Evolutionary conservation across 2,329 filamentous ascomycete genomes (phyloP), one percentile per base, ranked within the genome.

Genomic region (Allantophomopsis cytisporea): DNA sequence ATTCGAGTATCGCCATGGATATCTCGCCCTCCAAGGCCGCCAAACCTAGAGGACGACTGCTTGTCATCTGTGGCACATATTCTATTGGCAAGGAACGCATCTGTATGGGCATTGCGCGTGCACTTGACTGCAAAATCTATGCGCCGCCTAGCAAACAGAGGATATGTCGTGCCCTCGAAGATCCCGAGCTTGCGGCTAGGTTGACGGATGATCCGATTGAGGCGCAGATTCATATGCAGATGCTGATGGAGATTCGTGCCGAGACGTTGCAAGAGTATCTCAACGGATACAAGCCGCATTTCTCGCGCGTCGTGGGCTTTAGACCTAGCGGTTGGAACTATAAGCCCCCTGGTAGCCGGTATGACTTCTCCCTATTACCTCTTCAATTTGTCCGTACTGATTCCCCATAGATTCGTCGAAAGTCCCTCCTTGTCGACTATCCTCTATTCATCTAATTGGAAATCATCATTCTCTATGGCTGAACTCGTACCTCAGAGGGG

Each of bases 81-180:
- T 93, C 83, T 50, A 98, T 98, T 52, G 91, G 91, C 54, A 98
- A 98, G 61, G 91, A 98, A 59, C 81, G 88, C 32, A 88, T 98
- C 47, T 96, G 89, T 56, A 69, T 94, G 23, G 88, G 86, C 34
- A 94, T 98, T 46, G 91, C 91, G 4, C 76, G 80, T 50, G 88
- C 88, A 0, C 68, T 98, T 2, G 68, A 77, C 31, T 84, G 80
- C 49, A 94, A 94, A 54, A 96, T 98, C 45, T 98, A 82, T 54
- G 89, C 89, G 0, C 76, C 85, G 1, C 66, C 86, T 0, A 68
- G 72, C 39, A 98, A 98, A 61, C 82, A 86, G 56, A 76, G 79
- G 45, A 85, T 96, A 18, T 88, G 86, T 60, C 69, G 73, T 16
- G 86, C 86, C 47, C 72, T 98, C 1, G 87, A 87, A 54, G 89